Evolutionary conservation across 176 grass and related monocot genomes (phyloP).

Genomic region (Phyllostachys edulis): DNA sequence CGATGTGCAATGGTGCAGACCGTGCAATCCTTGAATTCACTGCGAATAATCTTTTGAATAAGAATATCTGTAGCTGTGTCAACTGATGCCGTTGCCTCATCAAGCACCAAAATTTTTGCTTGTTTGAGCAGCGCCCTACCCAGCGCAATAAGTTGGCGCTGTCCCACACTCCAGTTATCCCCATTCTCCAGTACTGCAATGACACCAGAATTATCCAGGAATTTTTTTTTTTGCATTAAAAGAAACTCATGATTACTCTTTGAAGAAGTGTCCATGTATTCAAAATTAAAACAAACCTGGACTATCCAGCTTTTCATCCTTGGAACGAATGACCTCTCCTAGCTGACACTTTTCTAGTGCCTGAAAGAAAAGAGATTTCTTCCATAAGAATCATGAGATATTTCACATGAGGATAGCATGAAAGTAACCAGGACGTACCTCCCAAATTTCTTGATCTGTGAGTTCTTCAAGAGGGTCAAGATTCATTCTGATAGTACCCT

Average conservation of each 20-base stretch:
- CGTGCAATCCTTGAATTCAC: slow-evolving; percentile 85
- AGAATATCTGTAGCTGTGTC: slow-evolving; percentile 97
- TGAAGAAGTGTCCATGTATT: neutral
- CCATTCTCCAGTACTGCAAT: slow-evolving; percentile 88
- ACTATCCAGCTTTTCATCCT: slow-evolving; percentile 72
- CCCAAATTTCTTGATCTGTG: slow-evolving; percentile 82
- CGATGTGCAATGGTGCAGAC: slow-evolving; percentile 97
- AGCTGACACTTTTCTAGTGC: slow-evolving; percentile 97
- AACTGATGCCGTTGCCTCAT: slow-evolving; percentile 97
- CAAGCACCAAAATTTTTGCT: slow-evolving; percentile 88
- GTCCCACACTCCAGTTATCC: slow-evolving; percentile 98
- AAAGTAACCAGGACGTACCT: slow-evolving; percentile 48
- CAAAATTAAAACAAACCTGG: slow-evolving; percentile 57
- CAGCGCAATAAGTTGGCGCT: slow-evolving; percentile 91
- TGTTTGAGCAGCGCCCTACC: slow-evolving; percentile 92
- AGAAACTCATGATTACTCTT: neutral
- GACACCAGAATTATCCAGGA: neutral
- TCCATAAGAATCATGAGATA: slow-evolving; percentile 15
- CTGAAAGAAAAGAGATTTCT: slow-evolving; percentile 37
- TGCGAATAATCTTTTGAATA: slow-evolving; percentile 98
- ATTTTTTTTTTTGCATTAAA: neutral
- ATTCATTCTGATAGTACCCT: slow-evolving; percentile 91
- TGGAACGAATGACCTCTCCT: slow-evolving; percentile 73
- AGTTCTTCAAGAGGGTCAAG: slow-evolving; percentile 88
- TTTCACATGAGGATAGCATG: slow-evolving; percentile 20